Conservation (phyloP, 345 rosid species). For the Salix arbutifolia region DNA sequence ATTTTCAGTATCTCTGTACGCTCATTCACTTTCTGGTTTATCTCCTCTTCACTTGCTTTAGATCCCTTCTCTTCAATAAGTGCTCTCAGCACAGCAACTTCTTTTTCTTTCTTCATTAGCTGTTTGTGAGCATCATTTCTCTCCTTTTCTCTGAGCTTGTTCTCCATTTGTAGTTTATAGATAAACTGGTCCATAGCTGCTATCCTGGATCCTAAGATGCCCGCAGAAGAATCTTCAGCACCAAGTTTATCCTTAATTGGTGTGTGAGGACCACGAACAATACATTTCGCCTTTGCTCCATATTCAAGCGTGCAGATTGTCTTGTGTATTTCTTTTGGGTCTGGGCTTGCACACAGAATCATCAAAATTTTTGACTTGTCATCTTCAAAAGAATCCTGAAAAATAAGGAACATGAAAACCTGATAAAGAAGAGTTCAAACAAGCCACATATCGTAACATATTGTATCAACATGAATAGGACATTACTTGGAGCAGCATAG, state of each 20-base stretch:
- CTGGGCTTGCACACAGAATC: conserved; percentile 97
- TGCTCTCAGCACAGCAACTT: conserved; percentile 60
- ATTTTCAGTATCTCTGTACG: conserved; percentile 44
- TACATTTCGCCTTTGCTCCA: conserved; percentile 98
- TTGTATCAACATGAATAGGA: background rate
- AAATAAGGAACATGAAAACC: background rate
- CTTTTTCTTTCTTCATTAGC: conserved; percentile 80
- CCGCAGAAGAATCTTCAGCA: conserved; percentile 57
- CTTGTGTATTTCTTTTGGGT: conserved; percentile 87
- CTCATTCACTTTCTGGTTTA: conserved; percentile 67
- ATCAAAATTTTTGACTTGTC: conserved; percentile 88
- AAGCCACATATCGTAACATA: background rate
- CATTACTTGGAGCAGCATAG: conserved; percentile 87
- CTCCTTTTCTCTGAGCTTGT: conserved; percentile 74
- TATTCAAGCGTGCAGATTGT: conserved; percentile 96
- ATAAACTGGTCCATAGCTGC: conserved; percentile 94
- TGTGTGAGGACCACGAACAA: conserved; percentile 78
- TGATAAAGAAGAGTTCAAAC: background rate
- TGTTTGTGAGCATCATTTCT: conserved; percentile 63
- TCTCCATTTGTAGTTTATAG: conserved; percentile 76
- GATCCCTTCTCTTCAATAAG: conserved; percentile 49
- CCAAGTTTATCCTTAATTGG: conserved; percentile 62
- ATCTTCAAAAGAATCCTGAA: conserved; percentile 96
- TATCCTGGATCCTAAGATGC: conserved; percentile 62
- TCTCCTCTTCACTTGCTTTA: conserved; percentile 61